phyloP scores from a whole-genome alignment of 2,329 filamentous ascomycete species.

The Fusarium torreyae region DNA sequence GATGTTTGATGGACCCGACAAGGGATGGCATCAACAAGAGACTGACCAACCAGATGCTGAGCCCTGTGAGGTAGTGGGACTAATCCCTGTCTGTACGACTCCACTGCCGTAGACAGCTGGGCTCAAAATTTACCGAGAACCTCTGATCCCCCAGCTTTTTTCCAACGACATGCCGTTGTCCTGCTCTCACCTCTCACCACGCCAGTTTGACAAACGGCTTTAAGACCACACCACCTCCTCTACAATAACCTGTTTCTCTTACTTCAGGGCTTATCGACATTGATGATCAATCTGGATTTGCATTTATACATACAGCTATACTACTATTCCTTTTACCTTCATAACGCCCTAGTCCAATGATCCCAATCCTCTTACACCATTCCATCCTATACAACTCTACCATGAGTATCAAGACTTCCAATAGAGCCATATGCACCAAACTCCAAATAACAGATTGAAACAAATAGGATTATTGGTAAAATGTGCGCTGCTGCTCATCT shows the following conservation, averaged over 20 bases:
- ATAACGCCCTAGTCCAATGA: not conserved
- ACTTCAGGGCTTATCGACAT: not conserved
- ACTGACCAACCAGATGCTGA: not conserved
- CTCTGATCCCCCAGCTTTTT: slow-evolving; percentile 39
- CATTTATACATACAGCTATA: not conserved
- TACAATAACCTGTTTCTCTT: not conserved
- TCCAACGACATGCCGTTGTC: slow-evolving; percentile 27
- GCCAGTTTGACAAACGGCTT: not conserved
- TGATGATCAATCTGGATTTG: no score
- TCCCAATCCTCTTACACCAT: slow-evolving; percentile 1
- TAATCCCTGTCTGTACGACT: not conserved
- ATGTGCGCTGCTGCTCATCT: not conserved
- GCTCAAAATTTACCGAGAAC: slow-evolving; percentile 32
- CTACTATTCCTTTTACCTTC: not conserved
- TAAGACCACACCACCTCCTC: not conserved
- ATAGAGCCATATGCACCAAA: not conserved
- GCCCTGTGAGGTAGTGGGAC: not conserved
- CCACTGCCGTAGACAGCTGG: slow-evolving; percentile 10
- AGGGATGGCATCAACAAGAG: slow-evolving; percentile 3
- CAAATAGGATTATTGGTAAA: not conserved
- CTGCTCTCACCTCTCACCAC: slow-evolving; percentile 2
- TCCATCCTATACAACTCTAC: not conserved
- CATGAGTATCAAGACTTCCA: slow-evolving; percentile 1
- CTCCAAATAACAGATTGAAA: not conserved
- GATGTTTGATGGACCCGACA: slow-evolving; percentile 2